Evolutionary conservation across 257 asterid genomes (phyloP), one percentile per base, ranked within the genome.

Genomic region (Rehmannia glutinosa): DNA sequence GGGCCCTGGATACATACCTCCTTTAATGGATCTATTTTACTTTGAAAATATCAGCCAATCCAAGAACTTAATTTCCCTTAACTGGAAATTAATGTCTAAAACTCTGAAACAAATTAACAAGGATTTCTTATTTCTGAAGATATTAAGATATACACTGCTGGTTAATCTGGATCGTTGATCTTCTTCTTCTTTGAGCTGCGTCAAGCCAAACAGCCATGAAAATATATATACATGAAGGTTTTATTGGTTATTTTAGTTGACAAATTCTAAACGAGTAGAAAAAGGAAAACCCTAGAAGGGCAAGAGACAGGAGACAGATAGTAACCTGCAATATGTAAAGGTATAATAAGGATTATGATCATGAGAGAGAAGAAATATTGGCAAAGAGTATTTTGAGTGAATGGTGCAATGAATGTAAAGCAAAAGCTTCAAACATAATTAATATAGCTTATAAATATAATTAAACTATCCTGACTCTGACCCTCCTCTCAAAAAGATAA

Each of bases 231-330:
- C 3, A 19, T n/a, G n/a, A n/a, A n/a, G n/a, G n/a, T n/a, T n/a
- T n/a, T n/a, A n/a, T n/a, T n/a, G 2, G 8, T 68, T 16, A n/a
- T 21, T 28, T 8, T 21, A 49, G 60, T 21, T 43, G 59, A n/a
- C 21, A 46, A 20, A 39, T 42, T 58, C 21, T 25, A 60, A 57
- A 15, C 38, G 61, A 53, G 66, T 46, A 42, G 28, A 49, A 64
- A 70, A 43, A 62, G 75, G 76, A 70, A 80, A 86, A 83, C 89
- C 93, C 89, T 83, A 86, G 81, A 75, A 75, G 8, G 0, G 78
- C 57, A 66, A 53, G 66, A n/a, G 24, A 24, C 55, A 50, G 57
- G 52, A 42, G 66, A 75, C 27, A 45, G 46, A 57, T 49, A 28
- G 45, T 8, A 71, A 25, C 19, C 68, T 70, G 65, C 69, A 66